A percentile compares a stretch with the other conserved stretches of the same genome.
Conservation (phyloP, 306 rosid genomes). For the Rosa persica region DNA sequence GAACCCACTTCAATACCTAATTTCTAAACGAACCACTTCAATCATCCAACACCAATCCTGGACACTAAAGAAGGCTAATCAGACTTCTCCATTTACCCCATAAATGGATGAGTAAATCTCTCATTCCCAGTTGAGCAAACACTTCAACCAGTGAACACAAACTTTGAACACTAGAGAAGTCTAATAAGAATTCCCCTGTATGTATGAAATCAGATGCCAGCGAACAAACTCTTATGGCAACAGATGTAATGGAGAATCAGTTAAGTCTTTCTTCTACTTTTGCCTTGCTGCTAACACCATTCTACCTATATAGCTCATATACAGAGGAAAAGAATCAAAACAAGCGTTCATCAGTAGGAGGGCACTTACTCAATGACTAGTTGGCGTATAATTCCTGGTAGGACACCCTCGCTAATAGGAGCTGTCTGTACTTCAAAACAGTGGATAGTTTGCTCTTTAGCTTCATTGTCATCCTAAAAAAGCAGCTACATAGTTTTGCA, state of each 20-base stretch:
- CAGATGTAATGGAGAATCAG: background rate
- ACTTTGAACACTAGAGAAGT: background rate
- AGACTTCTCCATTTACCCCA: background rate
- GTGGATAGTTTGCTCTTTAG: slow-evolving; percentile 29
- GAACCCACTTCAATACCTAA: background rate
- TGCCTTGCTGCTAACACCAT: background rate
- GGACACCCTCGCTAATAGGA: slow-evolving; percentile 68
- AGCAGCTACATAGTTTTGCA: background rate
- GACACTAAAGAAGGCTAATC: background rate
- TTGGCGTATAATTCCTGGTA: slow-evolving; percentile 82
- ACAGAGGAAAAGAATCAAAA: background rate
- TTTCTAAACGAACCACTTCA: background rate
- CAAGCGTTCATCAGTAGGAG: background rate
- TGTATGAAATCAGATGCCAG: background rate
- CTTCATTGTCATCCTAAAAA: slow-evolving; percentile 47
- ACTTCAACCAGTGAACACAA: background rate
- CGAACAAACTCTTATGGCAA: background rate
- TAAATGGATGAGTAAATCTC: background rate
- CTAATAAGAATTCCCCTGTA: background rate
- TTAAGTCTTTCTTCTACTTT: too few species aligned
- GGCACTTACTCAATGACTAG: slow-evolving; percentile 68
- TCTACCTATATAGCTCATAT: background rate
- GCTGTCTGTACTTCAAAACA: slow-evolving; percentile 88
- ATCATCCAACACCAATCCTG: background rate
- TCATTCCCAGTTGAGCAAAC: background rate